phyloP scores from a whole-genome alignment of 495 filamentous ascomycete genomes.

The Penicillium canariense region DNA sequence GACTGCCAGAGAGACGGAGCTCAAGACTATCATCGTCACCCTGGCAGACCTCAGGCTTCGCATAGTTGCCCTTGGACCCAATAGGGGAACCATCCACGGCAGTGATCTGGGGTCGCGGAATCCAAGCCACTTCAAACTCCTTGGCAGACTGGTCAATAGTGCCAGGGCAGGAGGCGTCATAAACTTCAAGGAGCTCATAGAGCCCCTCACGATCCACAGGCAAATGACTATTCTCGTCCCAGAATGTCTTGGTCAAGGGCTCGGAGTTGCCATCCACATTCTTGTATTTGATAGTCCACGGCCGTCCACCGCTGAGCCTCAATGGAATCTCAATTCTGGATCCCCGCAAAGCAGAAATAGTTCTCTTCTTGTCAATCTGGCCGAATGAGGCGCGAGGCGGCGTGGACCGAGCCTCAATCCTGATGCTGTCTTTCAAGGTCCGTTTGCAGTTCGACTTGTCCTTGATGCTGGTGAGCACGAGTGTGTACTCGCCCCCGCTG shows the following conservation, averaged over 20 bases:
- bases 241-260: conserved; percentile 49
- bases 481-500: conserved; percentile 81
- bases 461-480: conserved; percentile 78
- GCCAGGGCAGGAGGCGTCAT: conserved; percentile 77
- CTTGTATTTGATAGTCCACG: conserved; percentile 76
- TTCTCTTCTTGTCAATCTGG: conserved; percentile 70
- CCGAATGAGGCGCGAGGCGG: conserved; percentile 83
- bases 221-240: conserved; percentile 67
- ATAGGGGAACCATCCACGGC: conserved; percentile 62
- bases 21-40: conserved; percentile 89
- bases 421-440: conserved; percentile 73
- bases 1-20: conserved; percentile 70
- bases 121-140: conserved; percentile 78
- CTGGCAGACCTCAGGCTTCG: conserved; percentile 84
- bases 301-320: conserved; percentile 74
- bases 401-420: conserved; percentile 81
- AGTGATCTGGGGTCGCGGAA: conserved; percentile 70
- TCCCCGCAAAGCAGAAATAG: conserved; percentile 70
- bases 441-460: conserved; percentile 84
- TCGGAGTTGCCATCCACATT: conserved; percentile 51
- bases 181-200: conserved; percentile 75
- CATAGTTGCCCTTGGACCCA: conserved; percentile 45
- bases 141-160: conserved; percentile 68
- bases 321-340: conserved; percentile 71
- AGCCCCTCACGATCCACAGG: conserved; percentile 62